Evolutionary conservation across 192 early-diverging fungal genomes (phyloP).

Genomic region (Entomortierella parvispora): DNA sequence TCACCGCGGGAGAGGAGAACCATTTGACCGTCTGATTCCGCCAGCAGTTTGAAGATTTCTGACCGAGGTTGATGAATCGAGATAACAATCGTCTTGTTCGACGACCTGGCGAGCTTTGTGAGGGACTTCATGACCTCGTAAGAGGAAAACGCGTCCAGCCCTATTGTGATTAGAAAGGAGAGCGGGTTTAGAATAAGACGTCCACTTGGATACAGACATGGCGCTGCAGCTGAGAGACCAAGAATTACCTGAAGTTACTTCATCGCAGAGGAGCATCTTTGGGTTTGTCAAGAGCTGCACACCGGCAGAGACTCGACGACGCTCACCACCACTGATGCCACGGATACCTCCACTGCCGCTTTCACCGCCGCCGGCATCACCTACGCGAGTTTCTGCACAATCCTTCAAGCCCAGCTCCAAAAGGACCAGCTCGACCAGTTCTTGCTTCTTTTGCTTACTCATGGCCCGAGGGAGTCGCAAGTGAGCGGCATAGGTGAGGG

Average conservation of each 20-base stretch:
- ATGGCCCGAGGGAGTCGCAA: slow-evolving; percentile 57
- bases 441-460: slow-evolving; percentile 44
- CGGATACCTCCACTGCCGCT: slow-evolving; percentile 59
- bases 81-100: slow-evolving; percentile 76
- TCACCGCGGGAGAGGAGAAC: slow-evolving; percentile 41
- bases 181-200: neutral
- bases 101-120: slow-evolving; percentile 37
- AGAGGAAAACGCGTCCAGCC: slow-evolving; percentile 45
- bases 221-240: neutral
- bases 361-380: slow-evolving; percentile 58
- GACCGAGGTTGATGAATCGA: slow-evolving; percentile 93
- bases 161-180: slow-evolving; percentile 5
- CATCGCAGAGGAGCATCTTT: slow-evolving; percentile 74
- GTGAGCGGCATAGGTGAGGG: slow-evolving; percentile 73
- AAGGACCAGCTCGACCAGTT: slow-evolving; percentile 70
- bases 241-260: slow-evolving; percentile 72
- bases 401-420: slow-evolving; percentile 72
- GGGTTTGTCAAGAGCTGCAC: slow-evolving; percentile 77
- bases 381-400: slow-evolving; percentile 73
- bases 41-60: slow-evolving; percentile 79
- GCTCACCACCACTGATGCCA: slow-evolving; percentile 80
- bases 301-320: slow-evolving; percentile 78
- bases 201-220: neutral
- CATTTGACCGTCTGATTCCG: slow-evolving; percentile 50
- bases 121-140: slow-evolving; percentile 53